Evolutionary conservation across 176 grass and related monocot genomes (phyloP).

Genomic region (Oryza meyeriana): DNA sequence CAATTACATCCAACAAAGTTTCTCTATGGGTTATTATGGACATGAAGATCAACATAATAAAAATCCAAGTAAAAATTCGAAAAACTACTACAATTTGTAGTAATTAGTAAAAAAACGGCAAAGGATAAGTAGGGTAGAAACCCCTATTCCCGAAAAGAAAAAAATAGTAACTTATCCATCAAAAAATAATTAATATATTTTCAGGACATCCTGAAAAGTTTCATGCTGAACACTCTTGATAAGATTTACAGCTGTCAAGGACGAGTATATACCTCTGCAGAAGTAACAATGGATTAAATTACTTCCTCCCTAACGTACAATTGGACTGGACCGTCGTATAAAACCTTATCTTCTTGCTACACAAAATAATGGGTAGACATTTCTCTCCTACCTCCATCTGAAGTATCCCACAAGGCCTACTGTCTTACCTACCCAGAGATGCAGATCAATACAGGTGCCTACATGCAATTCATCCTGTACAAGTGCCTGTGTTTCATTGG

Average conservation of each 20-base stretch:
- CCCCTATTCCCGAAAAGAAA: not conserved
- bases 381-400: not conserved
- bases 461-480: not conserved
- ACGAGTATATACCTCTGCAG: not conserved
- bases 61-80: not conserved
- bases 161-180: not conserved
- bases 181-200: not conserved
- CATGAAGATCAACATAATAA: not conserved
- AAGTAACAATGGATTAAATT: not conserved
- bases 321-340: not conserved
- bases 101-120: not conserved
- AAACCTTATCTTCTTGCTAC: conserved; percentile 26
- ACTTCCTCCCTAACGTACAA: not conserved
- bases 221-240: not conserved
- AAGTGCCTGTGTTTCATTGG: not conserved
- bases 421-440: not conserved
- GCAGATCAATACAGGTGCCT: conserved; percentile 24
- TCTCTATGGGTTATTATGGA: not conserved
- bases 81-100: not conserved
- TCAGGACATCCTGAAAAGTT: not conserved
- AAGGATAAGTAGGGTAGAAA: not conserved
- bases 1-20: not conserved
- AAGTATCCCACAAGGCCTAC: not conserved
- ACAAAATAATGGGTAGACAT: not conserved
- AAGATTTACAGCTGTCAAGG: conserved; percentile 21